phyloP scores from a whole-genome alignment of 768 basidiomycete genomes.

The Paxillus rubicundulus region DNA sequence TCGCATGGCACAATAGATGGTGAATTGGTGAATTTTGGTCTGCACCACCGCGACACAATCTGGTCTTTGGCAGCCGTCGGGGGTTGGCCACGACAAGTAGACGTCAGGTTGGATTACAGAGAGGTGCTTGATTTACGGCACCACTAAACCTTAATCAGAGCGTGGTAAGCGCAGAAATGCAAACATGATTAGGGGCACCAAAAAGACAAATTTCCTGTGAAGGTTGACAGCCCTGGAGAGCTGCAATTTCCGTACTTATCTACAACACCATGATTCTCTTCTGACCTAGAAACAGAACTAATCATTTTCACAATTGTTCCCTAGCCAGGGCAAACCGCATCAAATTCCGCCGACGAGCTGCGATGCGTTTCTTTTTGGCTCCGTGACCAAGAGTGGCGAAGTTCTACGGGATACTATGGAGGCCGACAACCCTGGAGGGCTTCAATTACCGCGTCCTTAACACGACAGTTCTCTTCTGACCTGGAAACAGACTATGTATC shows the following conservation, averaged over 20 bases:
- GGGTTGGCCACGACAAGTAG: no score
- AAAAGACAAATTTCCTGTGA: background rate
- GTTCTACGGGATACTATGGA: background rate
- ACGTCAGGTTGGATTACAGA: no score
- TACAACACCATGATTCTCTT: constrained; percentile 1
- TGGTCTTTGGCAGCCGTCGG: no score
- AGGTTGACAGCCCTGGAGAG: background rate
- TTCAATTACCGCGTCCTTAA: constrained; percentile 3
- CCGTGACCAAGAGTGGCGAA: no score
- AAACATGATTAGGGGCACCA: background rate
- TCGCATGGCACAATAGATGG: no score
- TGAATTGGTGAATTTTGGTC: no score
- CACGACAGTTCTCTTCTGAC: constrained; percentile 1
- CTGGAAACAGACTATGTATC: background rate
- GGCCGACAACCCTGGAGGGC: background rate
- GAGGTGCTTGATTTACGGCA: no score
- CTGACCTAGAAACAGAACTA: background rate
- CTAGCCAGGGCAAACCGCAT: background rate
- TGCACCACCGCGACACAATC: no score
- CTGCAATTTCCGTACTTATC: background rate
- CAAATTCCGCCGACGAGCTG: no score
- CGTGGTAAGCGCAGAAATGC: background rate
- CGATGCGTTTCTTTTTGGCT: no score
- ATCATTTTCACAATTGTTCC: background rate
- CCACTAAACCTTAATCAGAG: no score